Evolutionary conservation across 2,329 filamentous ascomycete species (phyloP), one percentile per base, ranked within the genome.

Genomic region (Claviceps pusilla): DNA sequence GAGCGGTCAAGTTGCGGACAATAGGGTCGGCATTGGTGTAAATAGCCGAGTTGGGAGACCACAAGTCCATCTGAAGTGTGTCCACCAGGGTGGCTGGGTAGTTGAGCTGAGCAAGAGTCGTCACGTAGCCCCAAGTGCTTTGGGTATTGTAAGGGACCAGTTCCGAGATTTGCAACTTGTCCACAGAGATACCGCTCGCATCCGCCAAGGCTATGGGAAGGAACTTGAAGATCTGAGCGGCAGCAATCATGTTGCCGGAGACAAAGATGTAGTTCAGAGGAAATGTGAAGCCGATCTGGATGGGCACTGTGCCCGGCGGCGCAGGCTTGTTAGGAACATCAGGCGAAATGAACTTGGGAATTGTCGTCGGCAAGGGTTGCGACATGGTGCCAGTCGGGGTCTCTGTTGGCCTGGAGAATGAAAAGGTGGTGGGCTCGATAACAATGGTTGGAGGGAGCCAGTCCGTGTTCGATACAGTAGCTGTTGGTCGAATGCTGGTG

Each of bases 211-310:
- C 88, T 52, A 74, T 62, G 0, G 89, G 89, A 4, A 96, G 73
- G 59, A 80, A 86, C 53, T 79, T 71, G 73, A 96, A 95, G 63
- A 98, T 87, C 69, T 97, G 91, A 43, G 81, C 81, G 5, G 88
- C 86, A 19, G 89, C 86, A 59, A 84, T 76, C 14, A 81, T 75
- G 58, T 85, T 82, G 28, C 73, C 74, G 11, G 85, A 83, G 33
- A 97, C 86, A 65, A 94, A 95, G 9, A 78, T 72, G 68, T 93
- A 98, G 71, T 94, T 91, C 61, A 95, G 77, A 1, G 80, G 78
- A 64, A 82, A 85, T 52, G 80, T 73, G 76, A 97, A 96, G 39
- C 87, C 93, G 58, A 97, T 77, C 66, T 95, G 89, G 60, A 95
- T 84, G 61, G 87, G 70, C 4, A 80, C 82, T 0, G 79, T 82